Conservation (phyloP, 129 eudicot genomes). For the Artemisia annua region DNA sequence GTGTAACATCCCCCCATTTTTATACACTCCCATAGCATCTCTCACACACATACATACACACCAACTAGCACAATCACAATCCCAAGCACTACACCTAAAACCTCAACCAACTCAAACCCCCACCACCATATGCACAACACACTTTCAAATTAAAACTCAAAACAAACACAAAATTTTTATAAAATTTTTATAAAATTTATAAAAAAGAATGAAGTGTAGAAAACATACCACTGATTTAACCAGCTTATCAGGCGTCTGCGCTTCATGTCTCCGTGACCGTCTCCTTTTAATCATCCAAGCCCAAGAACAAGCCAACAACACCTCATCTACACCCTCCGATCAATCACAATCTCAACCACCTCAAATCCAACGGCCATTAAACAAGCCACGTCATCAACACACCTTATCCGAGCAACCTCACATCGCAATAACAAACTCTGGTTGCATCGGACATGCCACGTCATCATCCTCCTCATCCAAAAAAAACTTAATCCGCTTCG, state of each 20-base stretch:
- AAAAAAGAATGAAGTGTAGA: not conserved
- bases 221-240: not conserved
- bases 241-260: not conserved
- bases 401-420: not conserved
- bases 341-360: not conserved
- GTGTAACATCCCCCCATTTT: not conserved
- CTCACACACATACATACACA: no score
- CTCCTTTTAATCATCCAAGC: not conserved
- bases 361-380: not conserved
- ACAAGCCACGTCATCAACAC: not conserved
- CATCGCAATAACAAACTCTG: not conserved
- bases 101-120: not conserved
- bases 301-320: not conserved
- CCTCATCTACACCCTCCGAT: no score
- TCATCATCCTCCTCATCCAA: not conserved
- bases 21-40: not conserved
- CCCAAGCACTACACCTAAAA: not conserved
- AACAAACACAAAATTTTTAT: not conserved
- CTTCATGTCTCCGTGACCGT: conserved; percentile 1
- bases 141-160: not conserved
- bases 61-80: not conserved
- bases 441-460: not conserved
- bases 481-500: not conserved
- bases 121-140: not conserved
- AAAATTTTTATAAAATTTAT: no score